Percentiles rank a stretch among this genome's conserved stretches.
phyloP scores from a whole-genome alignment of 495 filamentous ascomycete species.

The Letharia lupina region DNA sequence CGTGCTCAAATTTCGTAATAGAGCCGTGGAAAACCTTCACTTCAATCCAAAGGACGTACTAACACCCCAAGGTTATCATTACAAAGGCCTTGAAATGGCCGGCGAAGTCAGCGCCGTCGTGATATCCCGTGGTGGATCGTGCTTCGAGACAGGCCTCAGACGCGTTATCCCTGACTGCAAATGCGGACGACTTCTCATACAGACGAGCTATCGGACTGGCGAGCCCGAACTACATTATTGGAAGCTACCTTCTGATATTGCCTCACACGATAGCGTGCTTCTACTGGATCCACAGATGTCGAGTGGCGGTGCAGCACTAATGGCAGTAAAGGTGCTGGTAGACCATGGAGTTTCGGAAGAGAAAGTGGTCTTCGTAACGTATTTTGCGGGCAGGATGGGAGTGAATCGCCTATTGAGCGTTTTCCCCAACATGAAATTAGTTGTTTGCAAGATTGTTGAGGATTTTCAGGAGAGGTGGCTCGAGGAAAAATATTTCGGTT shows the following conservation, averaged over 20 bases:
- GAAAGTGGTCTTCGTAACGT: conserved; percentile 81
- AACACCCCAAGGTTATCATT: conserved; percentile 59
- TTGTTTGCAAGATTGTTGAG: conserved; percentile 69
- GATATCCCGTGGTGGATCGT: conserved; percentile 76
- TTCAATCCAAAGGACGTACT: conserved; percentile 53
- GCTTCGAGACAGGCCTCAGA: conserved; percentile 77
- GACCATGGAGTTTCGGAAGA: conserved; percentile 88
- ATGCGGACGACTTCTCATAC: conserved; percentile 81
- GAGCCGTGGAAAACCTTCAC: conserved; percentile 61
- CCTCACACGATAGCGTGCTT: conserved; percentile 66
- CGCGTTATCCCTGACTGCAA: conserved; percentile 87
- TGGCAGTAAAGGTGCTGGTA: conserved; percentile 89
- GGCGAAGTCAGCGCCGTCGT: conserved; percentile 79
- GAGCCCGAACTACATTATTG: conserved; percentile 90
- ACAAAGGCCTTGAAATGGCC: conserved; percentile 57
- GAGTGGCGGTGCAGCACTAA: conserved; percentile 83
- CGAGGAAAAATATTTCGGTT: conserved; percentile 73
- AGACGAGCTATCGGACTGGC: conserved; percentile 71
- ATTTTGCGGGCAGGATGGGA: conserved; percentile 71
- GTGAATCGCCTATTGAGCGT: conserved; percentile 75
- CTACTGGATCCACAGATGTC: conserved; percentile 91
- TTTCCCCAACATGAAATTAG: conserved; percentile 74
- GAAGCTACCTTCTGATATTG: conserved; percentile 62
- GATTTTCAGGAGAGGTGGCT: conserved; percentile 76
- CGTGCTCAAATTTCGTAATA: conserved; percentile 26